Evolutionary conservation across 2,329 filamentous ascomycete genomes (phyloP).

Genomic region (Parasarocladium wereldwijsianum): DNA sequence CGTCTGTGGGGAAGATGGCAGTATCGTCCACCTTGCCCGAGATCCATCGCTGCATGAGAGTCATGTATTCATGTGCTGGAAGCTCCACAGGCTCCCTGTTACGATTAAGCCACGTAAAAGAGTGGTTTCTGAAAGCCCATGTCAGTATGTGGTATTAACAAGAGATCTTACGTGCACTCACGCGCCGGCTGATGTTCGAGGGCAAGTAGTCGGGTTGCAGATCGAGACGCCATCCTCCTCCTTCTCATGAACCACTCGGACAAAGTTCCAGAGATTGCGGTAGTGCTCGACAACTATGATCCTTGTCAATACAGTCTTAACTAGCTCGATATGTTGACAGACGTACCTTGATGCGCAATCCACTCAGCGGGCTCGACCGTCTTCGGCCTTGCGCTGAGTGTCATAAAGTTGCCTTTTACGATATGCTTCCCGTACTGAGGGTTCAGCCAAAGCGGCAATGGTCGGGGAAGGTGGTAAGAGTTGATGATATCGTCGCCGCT

Average conservation of each 20-base stretch:
- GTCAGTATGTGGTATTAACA: neutral
- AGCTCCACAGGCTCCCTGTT: slow-evolving; percentile 81
- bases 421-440: slow-evolving; percentile 68
- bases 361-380: slow-evolving; percentile 91
- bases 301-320: slow-evolving; percentile 8
- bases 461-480: slow-evolving; percentile 49
- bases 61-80: slow-evolving; percentile 85
- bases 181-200: slow-evolving; percentile 88
- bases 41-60: slow-evolving; percentile 93
- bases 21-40: slow-evolving; percentile 87
- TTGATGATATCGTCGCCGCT: slow-evolving; percentile 40
- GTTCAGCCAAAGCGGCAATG: slow-evolving; percentile 61
- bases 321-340: neutral
- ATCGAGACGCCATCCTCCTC: slow-evolving; percentile 65
- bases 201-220: slow-evolving; percentile 73
- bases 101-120: slow-evolving; percentile 91
- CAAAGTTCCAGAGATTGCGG: slow-evolving; percentile 75
- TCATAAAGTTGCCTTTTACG: slow-evolving; percentile 96
- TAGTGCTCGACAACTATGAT: slow-evolving; percentile 77
- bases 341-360: slow-evolving; percentile 82
- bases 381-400: slow-evolving; percentile 79
- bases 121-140: slow-evolving; percentile 54
- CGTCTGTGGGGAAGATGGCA: slow-evolving; percentile 79
- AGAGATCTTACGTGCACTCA: slow-evolving; percentile 34
- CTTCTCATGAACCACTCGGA: slow-evolving; percentile 74